Base-by-base conservation (phyloP, 768 basidiomycete genomes). In the Dioszegia hungarica region DNA sequence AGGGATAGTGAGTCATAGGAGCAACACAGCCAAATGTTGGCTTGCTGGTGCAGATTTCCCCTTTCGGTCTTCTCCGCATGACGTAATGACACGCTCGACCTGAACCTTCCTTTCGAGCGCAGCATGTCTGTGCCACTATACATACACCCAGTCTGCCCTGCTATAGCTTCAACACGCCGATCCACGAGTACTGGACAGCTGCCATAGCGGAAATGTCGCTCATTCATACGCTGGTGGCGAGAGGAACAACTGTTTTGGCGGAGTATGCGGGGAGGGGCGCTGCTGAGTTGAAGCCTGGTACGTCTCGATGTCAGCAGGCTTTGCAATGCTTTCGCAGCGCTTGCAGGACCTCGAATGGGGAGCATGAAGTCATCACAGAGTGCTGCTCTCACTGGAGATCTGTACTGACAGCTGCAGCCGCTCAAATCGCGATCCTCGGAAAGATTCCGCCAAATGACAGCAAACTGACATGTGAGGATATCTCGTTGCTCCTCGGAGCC, bases 401-500 rank as follows among this genome's bases (percentile, higher is more conserved):
- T n/a, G n/a, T n/a, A n/a, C n/a, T n/a, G n/a, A n/a, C n/a, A n/a
- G n/a, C n/a, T n/a, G n/a, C 45, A 75, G 74, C 74, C 29, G 74
- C 74, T 17, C 74, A 75, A 34, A 67, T 72, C 27, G 90, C 86
- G 0, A 95, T 98, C 63, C 80, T 99, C 34, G 86, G 86, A 43
- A 94, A 93, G 81, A 97, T 99, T 72, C 92, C 94, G 0, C 92
- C 90, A 3, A 90, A 90, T 72, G 84, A 88, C 73, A 84, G 82
- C 77, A 84, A 81, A 62, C 73, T 78, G 41, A 78, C 78, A 29
- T 78, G 73, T 78, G 20, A 60, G 70, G 31, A 15, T 31, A 19
- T 17, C 25, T 9, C 4, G 11, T 36, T 1, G 31, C 12, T 25
- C 34, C 14, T 15, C 15, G 2, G 12, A 11, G 12, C 27, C 3